Percentiles rank a stretch among this genome's conserved stretches.
Evolutionary conservation across 2,329 filamentous ascomycete genomes (phyloP).

Genomic region (Leptosphaerulina australis): DNA sequence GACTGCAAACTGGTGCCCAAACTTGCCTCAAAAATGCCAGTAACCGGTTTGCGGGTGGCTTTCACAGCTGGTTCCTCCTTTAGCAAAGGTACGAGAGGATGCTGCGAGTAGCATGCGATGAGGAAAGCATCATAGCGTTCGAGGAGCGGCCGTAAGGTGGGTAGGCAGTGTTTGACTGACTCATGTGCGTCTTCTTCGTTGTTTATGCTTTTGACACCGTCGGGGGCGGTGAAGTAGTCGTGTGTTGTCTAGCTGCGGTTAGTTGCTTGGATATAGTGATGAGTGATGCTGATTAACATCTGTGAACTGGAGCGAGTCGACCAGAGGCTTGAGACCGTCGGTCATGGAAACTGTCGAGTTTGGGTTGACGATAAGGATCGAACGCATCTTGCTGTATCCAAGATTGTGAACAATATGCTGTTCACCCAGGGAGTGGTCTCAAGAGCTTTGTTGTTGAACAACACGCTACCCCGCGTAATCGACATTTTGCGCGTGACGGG

Average conservation of each 20-base stretch:
- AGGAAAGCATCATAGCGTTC: constrained; percentile 74
- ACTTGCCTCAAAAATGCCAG: constrained; percentile 88
- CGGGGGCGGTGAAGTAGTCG: constrained; percentile 69
- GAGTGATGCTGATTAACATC: constrained; percentile 48
- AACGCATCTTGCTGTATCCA: constrained; percentile 45
- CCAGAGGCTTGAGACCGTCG: constrained; percentile 62
- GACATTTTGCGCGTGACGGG: constrained; percentile 18
- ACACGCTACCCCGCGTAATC: constrained; percentile 23
- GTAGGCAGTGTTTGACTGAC: constrained; percentile 68
- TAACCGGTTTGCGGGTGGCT: constrained; percentile 60
- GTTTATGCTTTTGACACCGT: constrained; percentile 77
- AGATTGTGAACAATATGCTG: constrained; percentile 25
- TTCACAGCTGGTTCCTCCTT: constrained; percentile 51
- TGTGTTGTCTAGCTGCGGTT: constrained; percentile 55
- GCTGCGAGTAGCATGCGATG: constrained; percentile 86
- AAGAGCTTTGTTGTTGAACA: not conserved
- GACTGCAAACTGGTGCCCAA: constrained; percentile 67
- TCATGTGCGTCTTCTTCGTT: constrained; percentile 69
- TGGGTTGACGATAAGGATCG: constrained; percentile 76
- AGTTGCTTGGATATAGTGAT: constrained; percentile 49
- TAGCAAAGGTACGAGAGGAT: constrained; percentile 73
- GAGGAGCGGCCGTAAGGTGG: constrained; percentile 57
- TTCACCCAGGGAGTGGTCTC: constrained; percentile 35
- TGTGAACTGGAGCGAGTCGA: constrained; percentile 53
- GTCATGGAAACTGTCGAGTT: constrained; percentile 80